These are phyloP conservation scores for Miamiensis avidus DNA, from an alignment of 169 alveolate genomes.

Conservation along the genomic window DNA sequence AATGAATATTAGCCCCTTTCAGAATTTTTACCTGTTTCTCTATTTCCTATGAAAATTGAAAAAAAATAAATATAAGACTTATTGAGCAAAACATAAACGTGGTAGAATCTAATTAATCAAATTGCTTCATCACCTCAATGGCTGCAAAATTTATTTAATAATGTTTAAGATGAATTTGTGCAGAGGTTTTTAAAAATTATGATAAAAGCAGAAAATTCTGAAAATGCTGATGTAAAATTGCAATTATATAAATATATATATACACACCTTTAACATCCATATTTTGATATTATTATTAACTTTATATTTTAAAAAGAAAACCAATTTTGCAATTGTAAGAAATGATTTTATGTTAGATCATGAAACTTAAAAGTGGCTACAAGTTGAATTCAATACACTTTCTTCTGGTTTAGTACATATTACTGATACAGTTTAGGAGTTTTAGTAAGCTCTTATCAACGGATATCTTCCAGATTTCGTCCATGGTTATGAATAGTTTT, in stretches of 20 bases:
- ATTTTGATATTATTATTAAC: background rate
- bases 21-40: background rate
- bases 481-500: background rate
- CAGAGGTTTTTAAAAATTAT: conserved; percentile 26
- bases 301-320: conserved; percentile 5
- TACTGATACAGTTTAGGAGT: conserved; percentile 32
- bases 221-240: conserved; percentile 10
- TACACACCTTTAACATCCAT: no score
- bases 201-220: conserved; percentile 32
- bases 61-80: background rate
- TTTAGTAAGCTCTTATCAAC: conserved; percentile 5
- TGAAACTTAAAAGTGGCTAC: conserved; percentile 21
- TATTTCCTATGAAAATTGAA: background rate
- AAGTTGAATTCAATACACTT: conserved; percentile 35
- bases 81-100: background rate
- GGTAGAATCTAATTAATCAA: background rate
- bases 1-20: background rate
- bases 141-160: background rate
- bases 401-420: conserved; percentile 30
- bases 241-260: background rate
- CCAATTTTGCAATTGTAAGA: conserved; percentile 23
- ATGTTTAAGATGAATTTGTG: conserved; percentile 8
- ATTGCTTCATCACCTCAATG: background rate
- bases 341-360: conserved; percentile 42
- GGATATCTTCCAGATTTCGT: conserved; percentile 15